Base-by-base conservation (phyloP, 2,329 filamentous ascomycete species). In the Colletotrichum spinosum region DNA sequence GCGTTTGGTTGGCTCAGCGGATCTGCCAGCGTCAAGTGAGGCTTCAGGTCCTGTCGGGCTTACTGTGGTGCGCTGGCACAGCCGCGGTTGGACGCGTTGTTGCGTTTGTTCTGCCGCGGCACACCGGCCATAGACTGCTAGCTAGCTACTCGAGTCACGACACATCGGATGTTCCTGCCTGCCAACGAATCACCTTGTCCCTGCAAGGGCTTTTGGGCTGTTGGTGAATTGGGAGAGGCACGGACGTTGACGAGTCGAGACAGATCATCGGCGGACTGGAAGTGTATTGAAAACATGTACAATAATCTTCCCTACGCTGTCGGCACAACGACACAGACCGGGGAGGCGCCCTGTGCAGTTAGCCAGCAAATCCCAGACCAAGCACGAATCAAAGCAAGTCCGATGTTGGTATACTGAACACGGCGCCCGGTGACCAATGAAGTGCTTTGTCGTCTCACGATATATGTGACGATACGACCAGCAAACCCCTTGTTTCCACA, bases 1-100 rank as follows among this genome's bases (percentile, higher is more conserved):
- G 37, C 53, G n/a, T n/a, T 44, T n/a, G 34, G 25, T 11, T 25
- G 17, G 25, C 25, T 41, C n/a, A 6, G 33, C 34, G 38, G 55
- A 44, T 48, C 58, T n/a, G 33, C 17, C 15, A 41, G 41, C 52
- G 6, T 52, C 63, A 62, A 66, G 63, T 66, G 63, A 57, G 13
- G 63, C 15, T 42, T 44, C 12, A 39, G 54, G 44, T 39, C 8
- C 8, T 15, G 55, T 57, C 37, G 9, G 55, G 33, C 45, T 38
- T 11, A 2, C 25, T 15, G 37, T 35, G 55, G 12, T 57, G 13
- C 11, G 37, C 11, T 41, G 41, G 33, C 53, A 11, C 42, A 35
- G 48, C 13, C 8, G 48, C 34, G 58, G 53, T 44, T 17, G 53
- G 58, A 38, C 34, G 53, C 41, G 46, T 49, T 13, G 15, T 44